Conservation (phyloP, 2,329 filamentous ascomycete genomes). For the Arthroderma sp. region DNA sequence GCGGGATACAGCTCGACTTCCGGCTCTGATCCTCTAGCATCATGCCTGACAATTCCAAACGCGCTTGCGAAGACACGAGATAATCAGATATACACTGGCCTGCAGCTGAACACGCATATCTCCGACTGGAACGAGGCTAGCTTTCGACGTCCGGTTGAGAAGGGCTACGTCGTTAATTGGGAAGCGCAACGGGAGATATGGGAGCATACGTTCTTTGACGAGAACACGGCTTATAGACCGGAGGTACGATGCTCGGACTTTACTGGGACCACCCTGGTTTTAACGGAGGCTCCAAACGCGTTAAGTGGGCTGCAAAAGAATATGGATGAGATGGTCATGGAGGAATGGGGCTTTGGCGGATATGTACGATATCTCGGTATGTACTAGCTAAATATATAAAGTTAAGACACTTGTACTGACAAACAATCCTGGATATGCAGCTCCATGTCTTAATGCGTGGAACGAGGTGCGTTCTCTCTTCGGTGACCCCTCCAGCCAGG, state of each 20-base stretch:
- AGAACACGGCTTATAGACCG: slow-evolving; percentile 47
- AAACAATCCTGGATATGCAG: slow-evolving; percentile 31
- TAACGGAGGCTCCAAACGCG: slow-evolving; percentile 77
- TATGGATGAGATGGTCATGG: slow-evolving; percentile 93
- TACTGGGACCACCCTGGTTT: slow-evolving; percentile 65
- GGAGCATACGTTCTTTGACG: slow-evolving; percentile 75
- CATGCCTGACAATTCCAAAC: slow-evolving; percentile 68
- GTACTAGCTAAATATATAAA: slow-evolving; percentile 22
- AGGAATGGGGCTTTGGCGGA: slow-evolving; percentile 85
- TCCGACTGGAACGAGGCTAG: slow-evolving; percentile 79
- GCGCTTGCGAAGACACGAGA: slow-evolving; percentile 75
- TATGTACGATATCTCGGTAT: slow-evolving; percentile 65
- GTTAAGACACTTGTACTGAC: background rate
- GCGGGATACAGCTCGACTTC: slow-evolving; percentile 52
- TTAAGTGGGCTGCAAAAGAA: slow-evolving; percentile 72
- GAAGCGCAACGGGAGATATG: slow-evolving; percentile 91
- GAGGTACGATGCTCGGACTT: slow-evolving; percentile 45
- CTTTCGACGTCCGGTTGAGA: slow-evolving; percentile 82
- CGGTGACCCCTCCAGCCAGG: slow-evolving; percentile 41
- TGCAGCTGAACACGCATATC: slow-evolving; percentile 60
- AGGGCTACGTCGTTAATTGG: slow-evolving; percentile 93
- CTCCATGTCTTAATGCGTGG: slow-evolving; percentile 66
- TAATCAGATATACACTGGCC: slow-evolving; percentile 64
- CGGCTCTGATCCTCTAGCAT: slow-evolving; percentile 29
- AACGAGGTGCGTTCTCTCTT: slow-evolving; percentile 62